phyloP scores from a whole-genome alignment of 495 filamentous ascomycete species.

The Neurospora hispaniola region DNA sequence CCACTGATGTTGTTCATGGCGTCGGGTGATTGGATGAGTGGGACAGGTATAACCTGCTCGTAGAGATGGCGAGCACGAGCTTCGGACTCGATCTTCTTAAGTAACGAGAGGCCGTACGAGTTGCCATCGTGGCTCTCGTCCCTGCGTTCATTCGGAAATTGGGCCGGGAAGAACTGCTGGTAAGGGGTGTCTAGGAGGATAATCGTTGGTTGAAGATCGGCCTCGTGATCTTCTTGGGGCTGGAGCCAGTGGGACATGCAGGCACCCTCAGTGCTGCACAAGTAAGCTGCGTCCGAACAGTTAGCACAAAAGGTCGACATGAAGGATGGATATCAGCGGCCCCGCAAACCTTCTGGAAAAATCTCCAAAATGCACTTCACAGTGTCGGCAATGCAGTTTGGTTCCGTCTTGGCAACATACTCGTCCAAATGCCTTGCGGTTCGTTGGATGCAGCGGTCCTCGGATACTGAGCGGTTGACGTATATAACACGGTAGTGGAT shows the following conservation, averaged over 20 bases:
- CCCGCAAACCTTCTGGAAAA: slow-evolving; percentile 38
- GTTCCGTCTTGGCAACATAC: slow-evolving; percentile 15
- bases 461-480: slow-evolving; percentile 61
- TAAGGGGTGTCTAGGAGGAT: slow-evolving; percentile 64
- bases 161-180: slow-evolving; percentile 34
- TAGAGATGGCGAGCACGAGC: slow-evolving; percentile 59
- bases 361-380: slow-evolving; percentile 35
- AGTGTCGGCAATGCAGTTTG: slow-evolving; percentile 32
- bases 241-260: slow-evolving; percentile 60
- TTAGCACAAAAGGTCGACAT: slow-evolving; percentile 13
- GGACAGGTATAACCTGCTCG: slow-evolving; percentile 65
- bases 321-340: slow-evolving; percentile 2
- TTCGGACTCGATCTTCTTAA: slow-evolving; percentile 59
- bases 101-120: slow-evolving; percentile 55
- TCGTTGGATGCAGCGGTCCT: slow-evolving; percentile 37
- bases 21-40: slow-evolving; percentile 43
- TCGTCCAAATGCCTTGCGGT: background rate
- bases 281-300: slow-evolving; percentile 45
- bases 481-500: slow-evolving; percentile 71
- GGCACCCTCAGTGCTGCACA: slow-evolving; percentile 58
- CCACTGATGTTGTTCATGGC: slow-evolving; percentile 25
- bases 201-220: slow-evolving; percentile 58
- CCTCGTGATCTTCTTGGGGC: slow-evolving; percentile 51
- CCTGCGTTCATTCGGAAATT: slow-evolving; percentile 23
- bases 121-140: slow-evolving; percentile 37